Conservation (phyloP, 2,329 filamentous ascomycete species). For the Fusarium agapanthi region DNA sequence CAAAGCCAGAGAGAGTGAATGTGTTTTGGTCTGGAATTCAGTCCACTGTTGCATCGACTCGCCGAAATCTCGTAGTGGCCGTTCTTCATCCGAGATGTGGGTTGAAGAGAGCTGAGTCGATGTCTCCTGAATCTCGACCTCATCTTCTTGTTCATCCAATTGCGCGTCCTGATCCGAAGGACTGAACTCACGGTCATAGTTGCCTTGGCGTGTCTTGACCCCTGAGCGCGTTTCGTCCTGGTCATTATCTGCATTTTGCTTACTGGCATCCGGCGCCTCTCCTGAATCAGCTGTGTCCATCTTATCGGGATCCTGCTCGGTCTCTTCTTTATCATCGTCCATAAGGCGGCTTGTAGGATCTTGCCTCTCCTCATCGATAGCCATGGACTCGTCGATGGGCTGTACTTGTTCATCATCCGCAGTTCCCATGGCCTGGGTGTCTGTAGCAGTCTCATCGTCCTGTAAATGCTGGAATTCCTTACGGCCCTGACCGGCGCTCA, state of each 20-base stretch:
- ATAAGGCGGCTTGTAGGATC: conserved; percentile 58
- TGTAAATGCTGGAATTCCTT: conserved; percentile 94
- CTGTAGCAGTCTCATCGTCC: conserved; percentile 81
- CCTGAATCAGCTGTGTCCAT: conserved; percentile 52
- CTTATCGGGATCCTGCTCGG: conserved; percentile 56
- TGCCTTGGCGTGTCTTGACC: conserved; percentile 67
- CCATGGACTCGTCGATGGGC: conserved; percentile 88
- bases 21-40: conserved; percentile 83
- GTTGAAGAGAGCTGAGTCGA: conserved; percentile 76
- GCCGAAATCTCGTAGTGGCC: conserved; percentile 57
- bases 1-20: conserved; percentile 84
- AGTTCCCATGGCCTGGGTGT: conserved; percentile 89
- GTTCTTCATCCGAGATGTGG: conserved; percentile 65
- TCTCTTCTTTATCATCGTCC: conserved; percentile 63
- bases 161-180: conserved; percentile 55
- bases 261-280: conserved; percentile 52
- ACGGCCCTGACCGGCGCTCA: conserved; percentile 67
- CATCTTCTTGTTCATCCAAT: conserved; percentile 57
- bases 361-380: conserved; percentile 76
- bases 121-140: conserved; percentile 59
- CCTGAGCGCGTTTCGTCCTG: conserved; percentile 66
- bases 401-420: conserved; percentile 88
- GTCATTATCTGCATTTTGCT: conserved; percentile 54
- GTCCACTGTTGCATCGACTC: conserved; percentile 81
- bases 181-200: conserved; percentile 62